A percentile compares a stretch with the other conserved stretches of the same genome.
Conservation (phyloP, 108 stramenopile species). For the Nitzschia palea region DNA sequence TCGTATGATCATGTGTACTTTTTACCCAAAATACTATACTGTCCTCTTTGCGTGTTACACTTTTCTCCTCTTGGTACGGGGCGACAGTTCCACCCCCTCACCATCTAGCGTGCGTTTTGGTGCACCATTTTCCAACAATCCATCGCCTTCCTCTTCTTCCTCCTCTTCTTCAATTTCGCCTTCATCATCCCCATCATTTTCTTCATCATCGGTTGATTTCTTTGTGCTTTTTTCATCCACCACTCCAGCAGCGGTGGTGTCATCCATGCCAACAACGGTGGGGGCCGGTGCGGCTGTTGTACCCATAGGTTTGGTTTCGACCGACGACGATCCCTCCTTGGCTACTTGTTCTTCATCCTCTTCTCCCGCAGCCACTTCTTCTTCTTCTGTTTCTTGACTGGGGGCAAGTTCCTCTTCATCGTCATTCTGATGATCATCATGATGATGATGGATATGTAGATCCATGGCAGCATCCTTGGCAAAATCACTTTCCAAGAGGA, state of each 20-base stretch:
- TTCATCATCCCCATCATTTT: constrained; percentile 42
- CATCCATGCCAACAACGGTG: not conserved
- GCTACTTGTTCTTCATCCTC: not conserved
- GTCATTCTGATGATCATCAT: constrained; percentile 2
- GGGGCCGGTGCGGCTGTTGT: not conserved
- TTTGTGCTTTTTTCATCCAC: not conserved
- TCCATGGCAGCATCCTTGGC: constrained; percentile 57
- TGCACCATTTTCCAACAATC: not conserved
- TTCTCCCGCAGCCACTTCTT: not conserved
- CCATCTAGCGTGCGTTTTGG: constrained; percentile 23
- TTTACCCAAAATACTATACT: too few relatives aligned
- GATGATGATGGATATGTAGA: constrained; percentile 47
- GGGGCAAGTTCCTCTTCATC: constrained; percentile 7
- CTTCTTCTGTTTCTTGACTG: not conserved
- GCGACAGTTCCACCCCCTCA: constrained; percentile 4
- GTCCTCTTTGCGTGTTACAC: constrained; percentile 21
- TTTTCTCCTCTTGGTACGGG: constrained; percentile 32
- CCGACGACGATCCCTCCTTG: not conserved
- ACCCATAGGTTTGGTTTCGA: not conserved
- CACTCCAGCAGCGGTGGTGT: not conserved
- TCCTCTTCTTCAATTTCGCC: constrained; percentile 28
- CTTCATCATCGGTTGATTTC: constrained; percentile 23
- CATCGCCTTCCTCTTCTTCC: constrained; percentile 35
- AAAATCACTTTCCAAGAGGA: constrained; percentile 67
- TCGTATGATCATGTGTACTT: not conserved